phyloP scores from a whole-genome alignment of 148 eudicot species.

The Spergularia bocconei region DNA sequence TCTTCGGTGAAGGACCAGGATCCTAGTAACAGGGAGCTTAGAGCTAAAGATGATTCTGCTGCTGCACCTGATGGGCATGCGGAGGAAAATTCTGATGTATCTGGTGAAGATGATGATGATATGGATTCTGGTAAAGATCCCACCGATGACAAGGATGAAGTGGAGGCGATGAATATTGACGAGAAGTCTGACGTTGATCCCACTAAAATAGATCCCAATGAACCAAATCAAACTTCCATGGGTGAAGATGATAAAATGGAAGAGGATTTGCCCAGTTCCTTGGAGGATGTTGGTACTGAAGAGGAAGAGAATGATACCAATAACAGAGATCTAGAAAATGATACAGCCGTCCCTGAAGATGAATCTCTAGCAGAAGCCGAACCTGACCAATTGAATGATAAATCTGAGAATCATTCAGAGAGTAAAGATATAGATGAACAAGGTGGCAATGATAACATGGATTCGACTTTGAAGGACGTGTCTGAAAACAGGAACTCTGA shows the following conservation, averaged over 20 bases:
- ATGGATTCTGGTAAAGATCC: conserved; percentile 42
- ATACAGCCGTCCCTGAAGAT: conserved; percentile 29
- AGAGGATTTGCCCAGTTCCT: conserved; percentile 42
- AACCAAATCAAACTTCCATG: conserved; percentile 40
- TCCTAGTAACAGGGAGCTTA: conserved; percentile 61
- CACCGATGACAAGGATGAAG: conserved; percentile 34
- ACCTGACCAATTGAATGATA: conserved; percentile 40
- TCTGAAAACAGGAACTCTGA: conserved; percentile 35
- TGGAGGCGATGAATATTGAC: conserved; percentile 58
- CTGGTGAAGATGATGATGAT: conserved; percentile 38
- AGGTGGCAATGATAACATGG: conserved; percentile 33
- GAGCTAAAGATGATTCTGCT: conserved; percentile 74
- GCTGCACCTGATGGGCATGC: conserved; percentile 37
- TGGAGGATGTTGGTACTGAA: conserved; percentile 46
- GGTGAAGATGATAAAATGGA: conserved; percentile 52
- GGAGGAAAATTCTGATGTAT: conserved; percentile 43
- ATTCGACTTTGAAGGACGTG: conserved; percentile 40
- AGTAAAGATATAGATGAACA: conserved; percentile 40
- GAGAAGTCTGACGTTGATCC: conserved; percentile 58
- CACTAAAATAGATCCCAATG: conserved; percentile 53
- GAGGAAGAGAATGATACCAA: conserved; percentile 40
- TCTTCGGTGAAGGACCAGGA: conserved; percentile 62
- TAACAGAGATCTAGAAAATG: conserved; percentile 39
- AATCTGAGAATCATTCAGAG: conserved; percentile 34
- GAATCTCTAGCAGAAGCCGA: conserved; percentile 44